phyloP scores from a whole-genome alignment of 441 rosid genomes.

The Omphalea diandra region DNA sequence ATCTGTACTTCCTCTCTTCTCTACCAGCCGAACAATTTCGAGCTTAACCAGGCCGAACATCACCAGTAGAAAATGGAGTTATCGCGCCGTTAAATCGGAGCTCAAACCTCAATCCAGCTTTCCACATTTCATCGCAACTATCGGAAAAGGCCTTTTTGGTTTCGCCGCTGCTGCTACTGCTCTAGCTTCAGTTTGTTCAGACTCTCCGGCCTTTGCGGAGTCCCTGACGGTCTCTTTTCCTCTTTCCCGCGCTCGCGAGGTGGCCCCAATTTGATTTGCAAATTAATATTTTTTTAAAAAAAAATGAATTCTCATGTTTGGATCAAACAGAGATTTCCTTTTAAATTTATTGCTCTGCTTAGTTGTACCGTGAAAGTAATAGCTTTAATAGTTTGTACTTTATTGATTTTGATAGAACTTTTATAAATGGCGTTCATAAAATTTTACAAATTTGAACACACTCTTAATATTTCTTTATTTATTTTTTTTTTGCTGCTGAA shows the following conservation, averaged over 20 bases:
- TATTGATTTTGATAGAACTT: too few species aligned
- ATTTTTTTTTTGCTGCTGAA: neutral
- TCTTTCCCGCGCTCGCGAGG: constrained; percentile 76
- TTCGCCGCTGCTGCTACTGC: constrained; percentile 56
- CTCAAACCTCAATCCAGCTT: constrained; percentile 12
- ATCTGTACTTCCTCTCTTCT: constrained; percentile 24
- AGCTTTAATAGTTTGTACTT: too few species aligned
- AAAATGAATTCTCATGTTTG: too few species aligned
- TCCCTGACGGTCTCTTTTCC: constrained; percentile 69
- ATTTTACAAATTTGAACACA: too few species aligned
- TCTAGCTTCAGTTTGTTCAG: constrained; percentile 42
- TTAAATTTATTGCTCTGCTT: too few species aligned
- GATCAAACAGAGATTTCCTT: too few species aligned
- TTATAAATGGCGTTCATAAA: too few species aligned
- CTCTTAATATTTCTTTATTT: neutral
- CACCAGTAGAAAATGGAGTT: constrained; percentile 28
- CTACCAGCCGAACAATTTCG: constrained; percentile 21
- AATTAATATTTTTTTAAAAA: too few species aligned
- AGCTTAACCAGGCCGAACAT: constrained; percentile 20
- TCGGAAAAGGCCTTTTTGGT: constrained; percentile 49
- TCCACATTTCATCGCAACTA: constrained; percentile 27
- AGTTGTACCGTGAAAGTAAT: too few species aligned
- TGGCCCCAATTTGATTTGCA: neutral
- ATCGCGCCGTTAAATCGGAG: constrained; percentile 23
- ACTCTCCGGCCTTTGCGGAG: constrained; percentile 68